Base-by-base conservation (phyloP, 2,329 filamentous ascomycete species). In the Hypoxylon sp. region DNA sequence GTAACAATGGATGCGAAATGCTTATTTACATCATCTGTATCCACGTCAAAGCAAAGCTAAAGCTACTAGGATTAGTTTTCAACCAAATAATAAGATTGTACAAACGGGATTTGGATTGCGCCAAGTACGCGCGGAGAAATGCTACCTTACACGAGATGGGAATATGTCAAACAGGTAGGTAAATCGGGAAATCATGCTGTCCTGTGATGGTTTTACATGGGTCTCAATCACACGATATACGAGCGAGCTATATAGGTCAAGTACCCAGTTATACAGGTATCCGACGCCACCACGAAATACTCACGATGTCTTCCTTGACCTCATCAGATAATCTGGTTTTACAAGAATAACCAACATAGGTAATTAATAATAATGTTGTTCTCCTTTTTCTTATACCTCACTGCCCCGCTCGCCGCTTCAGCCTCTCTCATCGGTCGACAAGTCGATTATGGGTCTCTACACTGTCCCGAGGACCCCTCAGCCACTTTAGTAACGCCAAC, bases 401-500 rank as follows among this genome's bases (percentile, higher is more conserved):
- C 41, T 23, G 30, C 52, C 6, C 21, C 56, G 3, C 21, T 51
- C 7, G 25, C 50, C 5, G 25, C 38, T 7, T 43, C 55, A 11
- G 53, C 55, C 17, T 17, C 55, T 28, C 63, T 62, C 23, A n/a
- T 17, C 5, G 38, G 43, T 7, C 34, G 23, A 5, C 52, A 69
- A 28, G 19, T 48, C 32, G 64, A 71, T 51, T 73, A 70, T 43
- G 43, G 56, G 19, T 61, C 65, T 17, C n/a, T 71, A 1, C 63
- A 53, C 36, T 73, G 71, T 25, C 66, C 70, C 10, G 11, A 36
- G 17, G 52, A 69, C 19, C 6, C 60, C 3, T 23, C 17, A 21
- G 36, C 28, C 11, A 70, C 66, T n/a, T 36, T 73, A 1, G 46
- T 55, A 13, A 73, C 71, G 10, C 70, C 71, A 11, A 71, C 64